Conservation (phyloP, 2,329 filamentous ascomycete genomes). For the Aspergillus sclerotialis region DNA sequence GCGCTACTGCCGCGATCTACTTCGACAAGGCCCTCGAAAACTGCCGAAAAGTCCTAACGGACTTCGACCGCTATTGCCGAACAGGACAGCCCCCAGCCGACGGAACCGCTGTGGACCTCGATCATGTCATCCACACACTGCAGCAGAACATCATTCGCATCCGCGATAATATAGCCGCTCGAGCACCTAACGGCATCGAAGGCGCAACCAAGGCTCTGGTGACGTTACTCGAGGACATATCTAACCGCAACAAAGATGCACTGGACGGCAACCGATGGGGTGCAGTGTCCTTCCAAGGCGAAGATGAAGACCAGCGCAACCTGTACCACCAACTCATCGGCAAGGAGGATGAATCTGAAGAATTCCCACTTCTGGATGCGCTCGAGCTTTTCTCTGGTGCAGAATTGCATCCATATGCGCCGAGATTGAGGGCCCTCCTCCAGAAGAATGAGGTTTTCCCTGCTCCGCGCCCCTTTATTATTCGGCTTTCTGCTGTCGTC, state of each 20-base stretch:
- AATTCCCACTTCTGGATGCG: conserved; percentile 33
- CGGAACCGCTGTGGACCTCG: conserved; percentile 17
- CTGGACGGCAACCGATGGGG: conserved; percentile 31
- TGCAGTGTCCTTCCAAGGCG: conserved; percentile 23
- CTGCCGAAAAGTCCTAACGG: conserved; percentile 24
- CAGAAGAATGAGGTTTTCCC: conserved; percentile 40
- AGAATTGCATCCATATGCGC: conserved; percentile 22
- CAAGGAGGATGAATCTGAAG: conserved; percentile 20
- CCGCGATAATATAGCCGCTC: conserved; percentile 23
- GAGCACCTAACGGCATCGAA: conserved; percentile 29
- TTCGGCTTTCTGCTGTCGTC: conserved; percentile 25
- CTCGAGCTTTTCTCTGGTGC: conserved; percentile 27
- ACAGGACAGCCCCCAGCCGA: conserved; percentile 21
- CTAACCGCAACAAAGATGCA: conserved; percentile 32
- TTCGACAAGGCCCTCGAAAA: conserved; percentile 36
- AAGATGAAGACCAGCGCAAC: conserved; percentile 37
- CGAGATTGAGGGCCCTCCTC: conserved; percentile 24
- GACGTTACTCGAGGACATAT: conserved; percentile 31
- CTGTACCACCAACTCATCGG: conserved; percentile 36
- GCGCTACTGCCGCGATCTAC: conserved; percentile 37
- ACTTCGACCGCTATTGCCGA: conserved; percentile 35
- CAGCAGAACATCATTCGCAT: conserved; percentile 24
- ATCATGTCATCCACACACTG: conserved; percentile 26
- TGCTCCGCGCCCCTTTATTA: conserved; percentile 28
- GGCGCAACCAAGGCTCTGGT: conserved; percentile 33